A percentile compares a stretch with the other conserved stretches of the same genome.
phyloP scores from a whole-genome alignment of 805 yeast species.

The Candida rishiriensis region DNA sequence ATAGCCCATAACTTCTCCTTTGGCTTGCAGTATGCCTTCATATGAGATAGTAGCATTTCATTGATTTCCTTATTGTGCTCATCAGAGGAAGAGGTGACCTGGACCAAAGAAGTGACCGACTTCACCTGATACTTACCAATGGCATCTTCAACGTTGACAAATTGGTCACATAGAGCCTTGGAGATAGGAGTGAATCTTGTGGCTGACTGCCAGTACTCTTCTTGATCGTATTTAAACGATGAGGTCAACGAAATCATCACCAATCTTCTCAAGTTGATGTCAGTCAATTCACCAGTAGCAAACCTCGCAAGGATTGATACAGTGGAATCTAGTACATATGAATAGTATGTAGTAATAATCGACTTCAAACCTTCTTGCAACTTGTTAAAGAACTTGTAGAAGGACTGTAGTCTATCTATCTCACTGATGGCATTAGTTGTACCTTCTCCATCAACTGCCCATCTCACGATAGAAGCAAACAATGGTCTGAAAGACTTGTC shows the following conservation, averaged over 20 bases:
- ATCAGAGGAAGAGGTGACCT: conserved; percentile 61
- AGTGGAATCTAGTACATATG: conserved; percentile 78
- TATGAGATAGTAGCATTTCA: conserved; percentile 55
- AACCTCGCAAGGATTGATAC: conserved; percentile 50
- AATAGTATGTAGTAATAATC: conserved; percentile 82
- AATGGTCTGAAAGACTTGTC: conserved; percentile 92
- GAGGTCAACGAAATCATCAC: conserved; percentile 68
- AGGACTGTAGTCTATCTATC: conserved; percentile 59
- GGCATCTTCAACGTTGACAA: conserved; percentile 61
- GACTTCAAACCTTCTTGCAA: conserved; percentile 80
- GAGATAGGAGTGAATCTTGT: conserved; percentile 76
- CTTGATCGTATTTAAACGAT: conserved; percentile 85
- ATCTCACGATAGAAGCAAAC: conserved; percentile 78
- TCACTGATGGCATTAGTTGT: conserved; percentile 44
- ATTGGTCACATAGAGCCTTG: conserved; percentile 59
- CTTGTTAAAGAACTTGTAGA: conserved; percentile 81
- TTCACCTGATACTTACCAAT: conserved; percentile 80
- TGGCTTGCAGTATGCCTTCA: conserved; percentile 56
- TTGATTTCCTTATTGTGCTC: conserved; percentile 69
- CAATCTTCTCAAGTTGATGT: conserved; percentile 63
- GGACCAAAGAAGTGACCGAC: conserved; percentile 70
- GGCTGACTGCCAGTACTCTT: conserved; percentile 91
- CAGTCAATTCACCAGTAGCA: conserved; percentile 35
- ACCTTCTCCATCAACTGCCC: conserved; percentile 90
- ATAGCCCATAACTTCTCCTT: conserved; percentile 77